Percentiles rank a stretch among this genome's conserved stretches.
phyloP scores from a whole-genome alignment of 805 yeast genomes.

The Starmera pachycereana region DNA sequence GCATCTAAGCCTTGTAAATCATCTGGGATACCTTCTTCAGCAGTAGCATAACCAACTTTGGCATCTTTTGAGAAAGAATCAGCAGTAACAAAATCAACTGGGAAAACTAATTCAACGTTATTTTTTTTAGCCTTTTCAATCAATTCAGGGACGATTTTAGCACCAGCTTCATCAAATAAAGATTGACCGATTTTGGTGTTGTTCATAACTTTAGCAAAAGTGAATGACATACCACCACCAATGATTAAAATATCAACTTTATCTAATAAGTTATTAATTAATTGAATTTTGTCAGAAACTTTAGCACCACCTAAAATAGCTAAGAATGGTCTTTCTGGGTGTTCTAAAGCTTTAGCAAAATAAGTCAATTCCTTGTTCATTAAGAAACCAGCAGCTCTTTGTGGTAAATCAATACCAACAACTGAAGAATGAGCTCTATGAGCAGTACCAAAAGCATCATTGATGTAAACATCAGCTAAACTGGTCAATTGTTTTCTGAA shows the following conservation, averaged over 20 bases:
- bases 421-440: conserved; percentile 99
- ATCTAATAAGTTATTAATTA: conserved; percentile 93
- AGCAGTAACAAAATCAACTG: conserved; percentile 93
- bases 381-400: conserved; percentile 98
- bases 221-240: conserved; percentile 99
- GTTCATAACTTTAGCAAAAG: conserved; percentile 90
- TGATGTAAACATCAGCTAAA: conserved; percentile 92
- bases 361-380: conserved; percentile 95
- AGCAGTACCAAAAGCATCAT: conserved; percentile 99
- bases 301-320: conserved; percentile 99
- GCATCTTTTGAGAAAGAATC: conserved; percentile 93
- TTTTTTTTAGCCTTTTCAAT: conserved; percentile 94
- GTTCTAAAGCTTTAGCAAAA: conserved; percentile 97
- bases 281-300: conserved; percentile 97
- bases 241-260: conserved; percentile 91
- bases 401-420: conserved; percentile 94
- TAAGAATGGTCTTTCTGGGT: conserved; percentile 96
- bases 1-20: conserved; percentile 93
- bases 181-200: conserved; percentile 86
- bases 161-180: conserved; percentile 86
- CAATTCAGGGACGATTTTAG: conserved; percentile 87
- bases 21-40: conserved; percentile 88
- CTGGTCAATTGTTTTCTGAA: conserved; percentile 88
- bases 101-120: conserved; percentile 87
- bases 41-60: conserved; percentile 70